Percentiles rank a stretch among this genome's conserved stretches.
phyloP scores from a whole-genome alignment of 768 basidiomycete genomes.

The Leucosporidium creatinivorum region DNA sequence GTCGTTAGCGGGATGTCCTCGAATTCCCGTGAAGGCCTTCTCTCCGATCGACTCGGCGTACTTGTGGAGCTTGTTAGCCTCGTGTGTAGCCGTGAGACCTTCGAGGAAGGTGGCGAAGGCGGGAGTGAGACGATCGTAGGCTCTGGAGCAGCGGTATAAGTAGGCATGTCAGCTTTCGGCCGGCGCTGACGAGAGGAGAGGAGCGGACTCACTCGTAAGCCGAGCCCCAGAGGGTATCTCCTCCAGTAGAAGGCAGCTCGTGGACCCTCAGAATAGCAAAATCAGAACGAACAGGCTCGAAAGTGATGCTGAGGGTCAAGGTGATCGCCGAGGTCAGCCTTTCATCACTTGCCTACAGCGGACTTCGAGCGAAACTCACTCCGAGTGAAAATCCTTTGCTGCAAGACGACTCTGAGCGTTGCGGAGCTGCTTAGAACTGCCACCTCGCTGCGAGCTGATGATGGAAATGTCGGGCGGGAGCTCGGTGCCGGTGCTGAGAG shows the following conservation, averaged over 20 bases:
- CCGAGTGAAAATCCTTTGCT: not conserved
- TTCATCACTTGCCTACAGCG: not conserved
- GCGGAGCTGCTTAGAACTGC: not conserved
- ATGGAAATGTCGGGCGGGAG: constrained; percentile 53
- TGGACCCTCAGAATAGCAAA: constrained; percentile 49
- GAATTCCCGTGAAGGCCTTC: not conserved
- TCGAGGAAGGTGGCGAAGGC: constrained; percentile 52
- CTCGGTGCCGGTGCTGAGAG: constrained; percentile 43
- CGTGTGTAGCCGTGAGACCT: constrained; percentile 54
- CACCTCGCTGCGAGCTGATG: constrained; percentile 47
- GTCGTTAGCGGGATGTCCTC: constrained; percentile 52
- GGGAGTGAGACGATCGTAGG: constrained; percentile 56
- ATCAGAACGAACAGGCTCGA: constrained; percentile 56
- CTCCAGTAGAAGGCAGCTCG: constrained; percentile 38
- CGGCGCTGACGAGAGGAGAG: not conserved
- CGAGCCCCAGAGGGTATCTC: constrained; percentile 47
- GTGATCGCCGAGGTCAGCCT: too few species aligned
- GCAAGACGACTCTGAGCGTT: not conserved
- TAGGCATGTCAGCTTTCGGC: too few species aligned
- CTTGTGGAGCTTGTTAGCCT: constrained; percentile 39
- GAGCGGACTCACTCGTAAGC: constrained; percentile 14
- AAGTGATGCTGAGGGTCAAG: constrained; percentile 49
- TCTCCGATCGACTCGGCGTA: constrained; percentile 34
- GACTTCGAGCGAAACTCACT: not conserved
- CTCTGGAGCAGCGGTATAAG: not conserved